Percentiles rank a stretch among this genome's conserved stretches.
Conservation (phyloP, 1,284 basidiomycete species). For the Trichosporon sp. region DNA sequence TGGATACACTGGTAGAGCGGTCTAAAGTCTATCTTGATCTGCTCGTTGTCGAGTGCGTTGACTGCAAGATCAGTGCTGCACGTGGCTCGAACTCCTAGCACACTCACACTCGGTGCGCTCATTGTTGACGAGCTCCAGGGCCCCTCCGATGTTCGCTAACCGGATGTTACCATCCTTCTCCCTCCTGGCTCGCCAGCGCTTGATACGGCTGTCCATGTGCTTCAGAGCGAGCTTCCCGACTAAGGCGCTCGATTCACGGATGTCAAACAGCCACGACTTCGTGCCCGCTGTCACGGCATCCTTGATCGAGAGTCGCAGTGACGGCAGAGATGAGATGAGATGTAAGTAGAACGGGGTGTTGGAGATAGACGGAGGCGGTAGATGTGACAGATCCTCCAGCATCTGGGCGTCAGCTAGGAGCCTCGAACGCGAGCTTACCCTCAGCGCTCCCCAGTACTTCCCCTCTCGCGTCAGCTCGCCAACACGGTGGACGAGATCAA, state of each 20-base stretch:
- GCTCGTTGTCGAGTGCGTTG: conserved; percentile 88
- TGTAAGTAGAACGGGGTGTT: conserved; percentile 93
- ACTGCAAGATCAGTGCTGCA: conserved; percentile 60
- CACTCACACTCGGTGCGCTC: conserved; percentile 89
- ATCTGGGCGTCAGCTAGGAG: conserved; percentile 44
- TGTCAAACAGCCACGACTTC: conserved; percentile 96
- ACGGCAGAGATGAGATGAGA: conserved; percentile 87
- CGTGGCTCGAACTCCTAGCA: background rate
- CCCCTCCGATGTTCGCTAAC: conserved; percentile 84
- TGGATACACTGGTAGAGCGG: conserved; percentile 97
- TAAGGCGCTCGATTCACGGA: conserved; percentile 81
- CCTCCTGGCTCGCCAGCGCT: conserved; percentile 78
- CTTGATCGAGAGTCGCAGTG: conserved; percentile 83
- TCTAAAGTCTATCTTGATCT: conserved; percentile 86
- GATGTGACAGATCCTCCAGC: conserved; percentile 86
- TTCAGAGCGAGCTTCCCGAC: conserved; percentile 89
- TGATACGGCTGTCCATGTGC: conserved; percentile 80
- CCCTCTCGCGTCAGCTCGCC: conserved; percentile 88
- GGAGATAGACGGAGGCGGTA: conserved; percentile 85
- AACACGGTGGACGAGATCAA: conserved; percentile 93
- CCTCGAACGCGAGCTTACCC: conserved; percentile 63
- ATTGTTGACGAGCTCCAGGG: conserved; percentile 89
- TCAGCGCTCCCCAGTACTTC: conserved; percentile 93
- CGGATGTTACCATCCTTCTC: conserved; percentile 65
- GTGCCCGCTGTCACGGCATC: conserved; percentile 90